Base-by-base conservation (phyloP, 108 stramenopile genomes). In the Halocafeteria seosinensis region DNA sequence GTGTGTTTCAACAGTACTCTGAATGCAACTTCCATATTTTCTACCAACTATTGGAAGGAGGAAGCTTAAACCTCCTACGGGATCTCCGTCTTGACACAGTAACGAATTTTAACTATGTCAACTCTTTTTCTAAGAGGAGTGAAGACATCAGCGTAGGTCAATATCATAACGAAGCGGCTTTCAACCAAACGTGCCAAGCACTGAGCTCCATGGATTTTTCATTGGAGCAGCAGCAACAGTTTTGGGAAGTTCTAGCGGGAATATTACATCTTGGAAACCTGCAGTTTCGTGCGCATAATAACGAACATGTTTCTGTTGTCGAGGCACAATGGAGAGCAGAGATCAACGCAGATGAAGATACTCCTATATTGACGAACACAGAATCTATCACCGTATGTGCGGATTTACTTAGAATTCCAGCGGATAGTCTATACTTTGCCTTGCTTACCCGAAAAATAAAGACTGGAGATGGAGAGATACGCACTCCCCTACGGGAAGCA, bases 391-490 rank as follows among this genome's bases (percentile, higher is more conserved):
- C 42, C 42, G 42, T 31, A 31, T 64, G 89, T 57, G 65, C n/a
- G n/a, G n/a, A n/a, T n/a, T n/a, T n/a, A n/a, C n/a, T n/a, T n/a
- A n/a, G n/a, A n/a, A n/a, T n/a, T n/a, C n/a, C n/a, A n/a, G n/a
- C 76, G 21, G 78, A 74, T 0, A 85, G 80, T 51, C 69, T 94
- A 27, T 73, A 69, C 25, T 71, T 79, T 26, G 84, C 83, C 26
- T 71, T 94, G 51, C 89, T 88, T 17, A 77, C 85, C 38, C 78
- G 85, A 42, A 65, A 84, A 42, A 84, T 91, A 59, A 73, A 85
- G 33, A 84, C 87, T 0, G 68, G 85, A 34, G 87, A 87, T 11
- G 86, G 90, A 53, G 76, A 75, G 63, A 87, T 92, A 71, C 71
- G 68, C 23, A 85, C 81, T 27, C 76, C 80, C 42, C 77, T 91